Conservation (phyloP, 2,329 filamentous ascomycete genomes). For the Cercospora nicotianae region DNA sequence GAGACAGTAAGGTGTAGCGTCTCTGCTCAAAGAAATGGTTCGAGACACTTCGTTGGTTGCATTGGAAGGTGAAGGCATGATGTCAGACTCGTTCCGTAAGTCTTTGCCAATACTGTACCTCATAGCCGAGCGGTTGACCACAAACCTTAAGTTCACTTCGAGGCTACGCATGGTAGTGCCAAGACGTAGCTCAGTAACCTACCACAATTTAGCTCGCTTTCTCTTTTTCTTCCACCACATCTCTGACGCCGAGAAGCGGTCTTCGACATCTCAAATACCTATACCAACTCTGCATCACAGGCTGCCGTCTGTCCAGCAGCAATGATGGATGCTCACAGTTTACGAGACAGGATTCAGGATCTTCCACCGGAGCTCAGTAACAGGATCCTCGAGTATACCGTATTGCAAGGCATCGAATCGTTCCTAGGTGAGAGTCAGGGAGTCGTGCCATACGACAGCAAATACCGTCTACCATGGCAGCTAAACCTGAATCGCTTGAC, state of each 20-base stretch:
- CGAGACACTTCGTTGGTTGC: no score
- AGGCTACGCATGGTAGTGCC: neutral
- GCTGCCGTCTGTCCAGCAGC: neutral
- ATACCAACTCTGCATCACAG: neutral
- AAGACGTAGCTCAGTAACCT: neutral
- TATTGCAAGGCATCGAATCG: neutral
- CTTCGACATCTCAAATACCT: neutral
- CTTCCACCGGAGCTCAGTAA: neutral
- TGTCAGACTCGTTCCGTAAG: no score
- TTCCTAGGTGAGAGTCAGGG: neutral
- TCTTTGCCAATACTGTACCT: no score
- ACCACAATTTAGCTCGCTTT: neutral
- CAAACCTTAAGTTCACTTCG: neutral
- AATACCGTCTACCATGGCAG: slow-evolving; percentile 7
- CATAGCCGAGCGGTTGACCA: no score
- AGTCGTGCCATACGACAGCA: neutral
- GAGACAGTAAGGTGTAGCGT: no score
- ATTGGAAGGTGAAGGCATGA: no score
- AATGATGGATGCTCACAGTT: neutral
- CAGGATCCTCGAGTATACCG: neutral
- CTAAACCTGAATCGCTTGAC: slow-evolving; percentile 3
- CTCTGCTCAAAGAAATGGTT: no score
- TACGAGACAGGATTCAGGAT: neutral
- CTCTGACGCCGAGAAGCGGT: neutral
- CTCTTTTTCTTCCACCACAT: neutral